Conservation (phyloP, 2,329 filamentous ascomycete genomes). For the Penicillium griseofulvum region DNA sequence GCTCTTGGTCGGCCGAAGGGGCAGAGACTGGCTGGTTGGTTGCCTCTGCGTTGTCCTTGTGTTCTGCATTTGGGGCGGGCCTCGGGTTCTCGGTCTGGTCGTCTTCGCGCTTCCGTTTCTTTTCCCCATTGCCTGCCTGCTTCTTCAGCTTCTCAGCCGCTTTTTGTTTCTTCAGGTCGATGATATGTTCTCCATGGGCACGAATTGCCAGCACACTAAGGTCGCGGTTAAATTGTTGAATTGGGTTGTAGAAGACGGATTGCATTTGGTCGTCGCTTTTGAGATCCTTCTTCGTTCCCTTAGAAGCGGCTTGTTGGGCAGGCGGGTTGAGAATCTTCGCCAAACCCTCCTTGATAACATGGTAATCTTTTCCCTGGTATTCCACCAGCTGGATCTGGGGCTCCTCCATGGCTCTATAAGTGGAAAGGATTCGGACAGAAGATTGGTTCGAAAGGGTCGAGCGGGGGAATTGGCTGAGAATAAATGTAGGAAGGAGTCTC, state of each 20-base stretch:
- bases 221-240: slow-evolving; percentile 98
- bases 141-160: slow-evolving; percentile 40
- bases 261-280: slow-evolving; percentile 63
- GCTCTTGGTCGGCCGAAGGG: not conserved
- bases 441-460: not conserved
- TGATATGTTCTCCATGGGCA: slow-evolving; percentile 71
- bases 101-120: slow-evolving; percentile 40
- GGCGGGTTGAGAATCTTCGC: slow-evolving; percentile 65
- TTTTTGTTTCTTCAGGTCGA: slow-evolving; percentile 55
- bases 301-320: slow-evolving; percentile 42
- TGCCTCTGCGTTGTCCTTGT: slow-evolving; percentile 16
- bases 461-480: slow-evolving; percentile 2
- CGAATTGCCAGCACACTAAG: slow-evolving; percentile 89
- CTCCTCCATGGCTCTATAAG: slow-evolving; percentile 18
- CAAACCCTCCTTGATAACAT: slow-evolving; percentile 64
- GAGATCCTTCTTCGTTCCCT: slow-evolving; percentile 44
- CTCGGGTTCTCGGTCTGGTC: slow-evolving; percentile 19
- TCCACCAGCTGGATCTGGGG: slow-evolving; percentile 30
- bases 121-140: slow-evolving; percentile 33
- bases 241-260: slow-evolving; percentile 94
- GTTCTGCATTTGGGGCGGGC: slow-evolving; percentile 17
- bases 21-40: slow-evolving; percentile 8
- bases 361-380: slow-evolving; percentile 55
- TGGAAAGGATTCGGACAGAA: slow-evolving; percentile 9
- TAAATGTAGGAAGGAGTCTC: not conserved